Percentiles rank a stretch among this genome's conserved stretches.
Conservation (phyloP, 306 rosid species). For the Cicer arietinum region DNA sequence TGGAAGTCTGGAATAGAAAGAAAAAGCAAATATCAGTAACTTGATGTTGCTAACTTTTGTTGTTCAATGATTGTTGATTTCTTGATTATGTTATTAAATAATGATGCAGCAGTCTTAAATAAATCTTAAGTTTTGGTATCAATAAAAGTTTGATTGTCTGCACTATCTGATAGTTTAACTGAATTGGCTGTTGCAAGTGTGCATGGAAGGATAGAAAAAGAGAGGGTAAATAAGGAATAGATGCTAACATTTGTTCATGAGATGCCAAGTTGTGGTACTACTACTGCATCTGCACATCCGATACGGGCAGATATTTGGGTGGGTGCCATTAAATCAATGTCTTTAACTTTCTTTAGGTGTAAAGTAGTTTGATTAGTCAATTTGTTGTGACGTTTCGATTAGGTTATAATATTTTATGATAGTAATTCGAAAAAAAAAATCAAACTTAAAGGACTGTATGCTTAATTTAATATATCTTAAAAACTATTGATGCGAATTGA, state of each 20-base stretch:
- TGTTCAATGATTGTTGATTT: conserved; percentile 11
- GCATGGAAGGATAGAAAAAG: not conserved
- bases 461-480: no score
- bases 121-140: not conserved
- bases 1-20: not conserved
- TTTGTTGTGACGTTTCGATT: no score
- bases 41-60: conserved; percentile 5
- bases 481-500: no score
- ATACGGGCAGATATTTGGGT: no score
- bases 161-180: not conserved
- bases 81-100: not conserved
- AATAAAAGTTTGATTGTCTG: not conserved
- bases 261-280: not conserved
- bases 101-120: not conserved
- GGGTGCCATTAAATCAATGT: no score
- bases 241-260: not conserved
- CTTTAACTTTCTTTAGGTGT: no score
- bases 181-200: not conserved
- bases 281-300: no score
- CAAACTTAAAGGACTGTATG: no score
- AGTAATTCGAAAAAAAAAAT: no score
- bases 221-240: not conserved
- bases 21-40: not conserved
- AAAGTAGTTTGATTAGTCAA: no score
- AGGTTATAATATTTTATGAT: no score